Evolutionary conservation across 139 green algal genomes (phyloP).

Genomic region (Chlorella sp.): DNA sequence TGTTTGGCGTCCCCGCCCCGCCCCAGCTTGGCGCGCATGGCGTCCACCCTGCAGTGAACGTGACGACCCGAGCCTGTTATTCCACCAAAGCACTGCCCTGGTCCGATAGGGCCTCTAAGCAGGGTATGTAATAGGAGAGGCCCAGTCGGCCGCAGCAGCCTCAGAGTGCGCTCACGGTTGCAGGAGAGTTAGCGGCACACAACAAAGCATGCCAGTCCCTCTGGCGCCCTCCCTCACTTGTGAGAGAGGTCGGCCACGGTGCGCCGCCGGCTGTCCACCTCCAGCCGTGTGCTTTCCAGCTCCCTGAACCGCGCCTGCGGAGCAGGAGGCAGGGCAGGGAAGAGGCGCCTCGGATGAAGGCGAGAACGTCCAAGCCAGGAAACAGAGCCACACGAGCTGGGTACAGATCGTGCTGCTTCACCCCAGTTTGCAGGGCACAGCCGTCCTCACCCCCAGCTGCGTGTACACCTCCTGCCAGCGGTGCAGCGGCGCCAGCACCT

Average conservation of each 20-base stretch:
- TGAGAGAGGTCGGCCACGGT: constrained; percentile 59
- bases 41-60: constrained; percentile 10
- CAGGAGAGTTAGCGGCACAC: too few species aligned
- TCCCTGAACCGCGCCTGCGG: constrained; percentile 52
- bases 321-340: background rate
- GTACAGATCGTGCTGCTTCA: background rate
- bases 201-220: too few species aligned
- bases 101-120: too few species aligned
- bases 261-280: constrained; percentile 77
- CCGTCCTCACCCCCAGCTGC: constrained; percentile 27
- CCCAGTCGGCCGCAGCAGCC: too few species aligned
- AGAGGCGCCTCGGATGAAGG: background rate
- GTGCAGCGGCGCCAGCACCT: constrained; percentile 76
- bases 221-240: background rate
- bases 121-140: too few species aligned
- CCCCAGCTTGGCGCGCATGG: background rate
- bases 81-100: too few species aligned
- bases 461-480: constrained; percentile 69
- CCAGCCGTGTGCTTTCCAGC: constrained; percentile 72
- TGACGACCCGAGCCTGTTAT: too few species aligned
- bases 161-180: too few species aligned
- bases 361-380: background rate
- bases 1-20: constrained; percentile 60
- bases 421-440: too few species aligned
- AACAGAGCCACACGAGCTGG: background rate